Evolutionary conservation across 2,329 filamentous ascomycete species (phyloP).

Genomic region (Capronia americana): DNA sequence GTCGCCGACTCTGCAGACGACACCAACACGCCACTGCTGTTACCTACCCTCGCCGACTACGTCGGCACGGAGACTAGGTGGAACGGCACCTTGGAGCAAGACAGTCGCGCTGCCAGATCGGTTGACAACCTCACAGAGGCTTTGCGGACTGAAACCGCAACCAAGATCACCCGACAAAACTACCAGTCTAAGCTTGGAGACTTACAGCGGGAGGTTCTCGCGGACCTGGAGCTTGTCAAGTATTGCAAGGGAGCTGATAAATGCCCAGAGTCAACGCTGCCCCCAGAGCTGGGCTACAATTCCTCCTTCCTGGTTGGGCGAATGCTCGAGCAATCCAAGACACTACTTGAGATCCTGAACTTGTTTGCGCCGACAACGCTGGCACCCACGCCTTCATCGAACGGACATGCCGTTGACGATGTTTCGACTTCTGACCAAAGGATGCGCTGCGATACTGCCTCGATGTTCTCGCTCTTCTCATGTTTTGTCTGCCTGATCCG

Average conservation of each 20-base stretch:
- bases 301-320: slow-evolving; percentile 20
- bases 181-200: slow-evolving; percentile 14
- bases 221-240: slow-evolving; percentile 22
- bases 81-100: slow-evolving; percentile 1
- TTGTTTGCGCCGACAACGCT: slow-evolving; percentile 9
- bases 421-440: not conserved
- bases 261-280: slow-evolving; percentile 13
- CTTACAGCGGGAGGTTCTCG: slow-evolving; percentile 17
- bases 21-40: not conserved
- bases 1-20: not conserved
- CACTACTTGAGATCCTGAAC: slow-evolving; percentile 19
- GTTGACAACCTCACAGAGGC: not conserved
- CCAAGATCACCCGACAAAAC: not conserved
- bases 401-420: not conserved
- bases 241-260: slow-evolving; percentile 14
- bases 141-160: not conserved
- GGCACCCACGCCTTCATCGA: not conserved
- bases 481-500: slow-evolving; percentile 22
- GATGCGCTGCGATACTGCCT: slow-evolving; percentile 14
- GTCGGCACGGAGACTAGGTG: not conserved
- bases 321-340: slow-evolving; percentile 21
- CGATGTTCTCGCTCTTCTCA: slow-evolving; percentile 16
- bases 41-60: not conserved
- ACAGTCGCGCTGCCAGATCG: not conserved
- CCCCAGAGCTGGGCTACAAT: slow-evolving; percentile 8